phyloP scores from a whole-genome alignment of 148 eudicot species.

The Hydrangea macrophylla region DNA sequence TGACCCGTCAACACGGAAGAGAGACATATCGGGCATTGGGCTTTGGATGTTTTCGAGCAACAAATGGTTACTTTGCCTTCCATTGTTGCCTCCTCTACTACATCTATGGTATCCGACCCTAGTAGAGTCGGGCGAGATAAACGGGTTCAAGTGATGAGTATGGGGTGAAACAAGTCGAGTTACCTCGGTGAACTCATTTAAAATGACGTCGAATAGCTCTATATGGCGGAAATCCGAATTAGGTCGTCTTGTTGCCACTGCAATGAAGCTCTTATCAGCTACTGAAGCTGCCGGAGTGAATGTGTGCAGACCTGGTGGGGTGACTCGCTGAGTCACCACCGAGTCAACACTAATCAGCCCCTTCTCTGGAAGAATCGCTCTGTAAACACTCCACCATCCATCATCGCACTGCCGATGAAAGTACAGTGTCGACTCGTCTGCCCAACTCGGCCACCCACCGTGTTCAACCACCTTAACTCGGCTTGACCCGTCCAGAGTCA shows the following conservation, averaged over 20 bases:
- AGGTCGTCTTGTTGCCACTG: slow-evolving; percentile 69
- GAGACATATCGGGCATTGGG: slow-evolving; percentile 40
- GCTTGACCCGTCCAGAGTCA: slow-evolving; percentile 57
- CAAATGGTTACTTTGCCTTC: slow-evolving; percentile 21
- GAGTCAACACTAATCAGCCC: slow-evolving; percentile 29
- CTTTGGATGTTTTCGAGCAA: slow-evolving; percentile 56
- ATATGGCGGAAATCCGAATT: slow-evolving; percentile 68
- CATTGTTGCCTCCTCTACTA: slow-evolving; percentile 46
- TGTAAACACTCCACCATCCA: slow-evolving; percentile 89
- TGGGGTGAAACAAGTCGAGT: slow-evolving; percentile 54
- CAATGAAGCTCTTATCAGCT: slow-evolving; percentile 54
- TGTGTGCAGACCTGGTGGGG: slow-evolving; percentile 87
- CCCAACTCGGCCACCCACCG: slow-evolving; percentile 97
- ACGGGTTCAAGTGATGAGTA: slow-evolving; percentile 72
- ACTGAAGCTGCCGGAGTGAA: slow-evolving; percentile 78
- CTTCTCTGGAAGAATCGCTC: slow-evolving; percentile 34
- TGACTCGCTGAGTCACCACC: slow-evolving; percentile 61
- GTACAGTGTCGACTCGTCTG: slow-evolving; percentile 57
- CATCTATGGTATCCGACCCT: slow-evolving; percentile 82
- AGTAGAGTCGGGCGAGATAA: slow-evolving; percentile 51
- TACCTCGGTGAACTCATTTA: slow-evolving; percentile 39
- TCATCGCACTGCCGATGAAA: slow-evolving; percentile 67
- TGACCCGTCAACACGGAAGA: slow-evolving; percentile 71
- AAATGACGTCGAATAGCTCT: slow-evolving; percentile 58
- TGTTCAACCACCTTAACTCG: slow-evolving; percentile 72